Conservation (phyloP, 129 eudicot species). For the Calendula officinalis region DNA sequence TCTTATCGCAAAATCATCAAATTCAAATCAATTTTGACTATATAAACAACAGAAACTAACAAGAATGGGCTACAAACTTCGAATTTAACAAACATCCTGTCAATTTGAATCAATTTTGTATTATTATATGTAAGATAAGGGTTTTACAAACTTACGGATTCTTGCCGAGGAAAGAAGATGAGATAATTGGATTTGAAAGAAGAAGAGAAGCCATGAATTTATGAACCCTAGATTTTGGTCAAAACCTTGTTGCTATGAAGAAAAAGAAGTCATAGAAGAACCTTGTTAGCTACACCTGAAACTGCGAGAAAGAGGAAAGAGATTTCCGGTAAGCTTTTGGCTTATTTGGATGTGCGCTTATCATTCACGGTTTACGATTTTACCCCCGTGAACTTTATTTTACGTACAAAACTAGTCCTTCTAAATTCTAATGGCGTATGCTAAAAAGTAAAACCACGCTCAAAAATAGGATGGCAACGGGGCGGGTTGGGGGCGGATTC, state of each 20-base stretch:
- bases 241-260: slow-evolving; percentile 8
- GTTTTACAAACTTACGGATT: slow-evolving; percentile 44
- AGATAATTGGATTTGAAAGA: slow-evolving; percentile 41
- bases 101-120: slow-evolving; percentile 9
- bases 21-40: background rate
- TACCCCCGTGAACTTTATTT: background rate
- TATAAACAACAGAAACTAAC: background rate
- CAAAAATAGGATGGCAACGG: too few species aligned
- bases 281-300: slow-evolving; percentile 16
- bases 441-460: too few species aligned
- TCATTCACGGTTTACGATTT: background rate
- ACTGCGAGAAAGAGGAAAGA: slow-evolving; percentile 11
- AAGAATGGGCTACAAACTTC: background rate
- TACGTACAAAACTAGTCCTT: background rate
- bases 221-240: slow-evolving; percentile 17
- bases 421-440: background rate
- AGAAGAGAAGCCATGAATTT: slow-evolving; percentile 48
- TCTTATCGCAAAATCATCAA: slow-evolving; percentile 11
- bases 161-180: slow-evolving; percentile 54
- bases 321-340: slow-evolving; percentile 12
- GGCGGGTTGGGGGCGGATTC: too few species aligned
- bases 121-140: slow-evolving; percentile 6
- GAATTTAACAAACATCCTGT: background rate
- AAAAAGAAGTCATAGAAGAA: slow-evolving; percentile 15
- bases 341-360: slow-evolving; percentile 2